Evolutionary conservation across 371 early-diverging fungal genomes (phyloP).

Genomic region (Circinella umbellata): DNA sequence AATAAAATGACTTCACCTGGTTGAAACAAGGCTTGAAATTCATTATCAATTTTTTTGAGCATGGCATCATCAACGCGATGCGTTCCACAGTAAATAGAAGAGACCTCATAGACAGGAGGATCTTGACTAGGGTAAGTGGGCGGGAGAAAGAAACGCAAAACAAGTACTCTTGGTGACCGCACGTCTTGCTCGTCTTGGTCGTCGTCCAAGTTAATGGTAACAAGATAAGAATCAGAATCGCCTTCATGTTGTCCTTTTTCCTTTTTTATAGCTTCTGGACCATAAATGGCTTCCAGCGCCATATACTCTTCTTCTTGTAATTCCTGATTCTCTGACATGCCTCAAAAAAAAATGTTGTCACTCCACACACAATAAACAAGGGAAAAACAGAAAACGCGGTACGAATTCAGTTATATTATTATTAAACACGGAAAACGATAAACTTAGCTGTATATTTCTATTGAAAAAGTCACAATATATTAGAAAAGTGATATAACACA

Average conservation of each 20-base stretch:
- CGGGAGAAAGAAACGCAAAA: conserved; percentile 65
- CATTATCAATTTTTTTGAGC: conserved; percentile 54
- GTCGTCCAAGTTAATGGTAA: conserved; percentile 41
- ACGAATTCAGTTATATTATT: neutral
- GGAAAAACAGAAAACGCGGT: too few relatives aligned
- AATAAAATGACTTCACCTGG: conserved; percentile 76
- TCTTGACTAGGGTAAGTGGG: conserved; percentile 69
- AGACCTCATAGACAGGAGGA: conserved; percentile 73
- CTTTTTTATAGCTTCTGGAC: conserved; percentile 32
- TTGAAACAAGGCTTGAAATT: conserved; percentile 62
- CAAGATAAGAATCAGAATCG: conserved; percentile 27
- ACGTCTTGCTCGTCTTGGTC: conserved; percentile 24
- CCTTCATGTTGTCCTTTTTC: conserved; percentile 10
- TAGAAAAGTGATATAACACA: too few relatives aligned
- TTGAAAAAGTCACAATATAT: neutral
- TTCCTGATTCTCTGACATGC: conserved; percentile 24
- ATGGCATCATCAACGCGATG: conserved; percentile 47
- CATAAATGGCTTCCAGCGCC: conserved; percentile 50
- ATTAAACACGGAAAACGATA: neutral
- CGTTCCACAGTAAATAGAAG: conserved; percentile 69
- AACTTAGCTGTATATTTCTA: neutral
- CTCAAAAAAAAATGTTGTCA: too few relatives aligned
- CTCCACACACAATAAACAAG: too few relatives aligned
- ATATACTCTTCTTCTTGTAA: conserved; percentile 44
- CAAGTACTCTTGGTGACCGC: conserved; percentile 40